These are phyloP conservation scores for Rhodotorula toruloides DNA, from an alignment of 768 basidiomycete genomes.

Conservation along the genomic window DNA sequence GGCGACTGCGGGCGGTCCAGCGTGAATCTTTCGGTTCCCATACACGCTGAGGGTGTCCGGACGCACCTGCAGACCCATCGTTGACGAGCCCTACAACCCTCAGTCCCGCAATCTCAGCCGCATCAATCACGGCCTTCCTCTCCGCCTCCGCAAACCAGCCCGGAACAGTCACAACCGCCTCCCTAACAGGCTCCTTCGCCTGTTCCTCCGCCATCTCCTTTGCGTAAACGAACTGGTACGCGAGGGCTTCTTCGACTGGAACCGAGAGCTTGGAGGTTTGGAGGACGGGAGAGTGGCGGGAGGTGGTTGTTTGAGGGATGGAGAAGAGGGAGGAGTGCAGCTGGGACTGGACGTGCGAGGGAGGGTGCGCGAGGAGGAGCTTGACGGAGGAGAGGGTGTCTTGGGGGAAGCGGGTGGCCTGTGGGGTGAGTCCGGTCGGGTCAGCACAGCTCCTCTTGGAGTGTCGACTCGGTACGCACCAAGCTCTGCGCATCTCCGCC, in stretches of 20 bases:
- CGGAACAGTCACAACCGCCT: constrained; percentile 80
- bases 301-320: constrained; percentile 45
- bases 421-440: not conserved
- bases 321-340: constrained; percentile 28
- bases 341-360: constrained; percentile 23
- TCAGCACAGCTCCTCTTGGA: not conserved
- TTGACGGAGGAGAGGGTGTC: constrained; percentile 84
- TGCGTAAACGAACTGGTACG: constrained; percentile 87
- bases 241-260: constrained; percentile 71
- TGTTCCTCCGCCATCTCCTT: constrained; percentile 75
- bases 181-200: constrained; percentile 66
- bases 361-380: constrained; percentile 55
- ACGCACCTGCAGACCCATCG: constrained; percentile 69
- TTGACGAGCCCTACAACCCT: constrained; percentile 76
- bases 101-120: constrained; percentile 84
- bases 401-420: constrained; percentile 88
- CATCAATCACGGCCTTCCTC: constrained; percentile 83
- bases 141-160: constrained; percentile 85
- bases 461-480: constrained; percentile 3
- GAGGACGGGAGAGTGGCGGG: constrained; percentile 61
- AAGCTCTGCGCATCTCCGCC: constrained; percentile 81
- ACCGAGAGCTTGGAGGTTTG: constrained; percentile 40
- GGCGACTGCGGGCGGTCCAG: constrained; percentile 57
- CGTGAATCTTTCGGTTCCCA: no score
- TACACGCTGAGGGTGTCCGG: no score